Conservation (phyloP, 768 basidiomycete species). For the Leccinum rimulosum region DNA sequence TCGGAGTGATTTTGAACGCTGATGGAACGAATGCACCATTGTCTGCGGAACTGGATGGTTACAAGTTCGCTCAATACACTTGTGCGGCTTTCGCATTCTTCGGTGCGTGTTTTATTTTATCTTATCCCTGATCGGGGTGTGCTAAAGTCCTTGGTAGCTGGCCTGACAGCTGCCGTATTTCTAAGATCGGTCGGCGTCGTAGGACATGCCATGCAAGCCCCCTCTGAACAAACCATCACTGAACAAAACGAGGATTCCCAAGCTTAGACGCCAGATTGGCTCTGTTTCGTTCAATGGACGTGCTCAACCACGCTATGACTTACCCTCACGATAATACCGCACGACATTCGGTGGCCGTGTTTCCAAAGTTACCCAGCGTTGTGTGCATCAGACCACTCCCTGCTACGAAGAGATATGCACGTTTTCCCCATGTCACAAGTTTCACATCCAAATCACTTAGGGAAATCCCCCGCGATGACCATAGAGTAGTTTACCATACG, state of each 20-base stretch:
- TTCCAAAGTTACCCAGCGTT: neutral
- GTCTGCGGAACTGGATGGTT: slow-evolving; percentile 47
- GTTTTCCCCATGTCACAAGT: neutral
- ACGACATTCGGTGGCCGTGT: neutral
- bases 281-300: no score
- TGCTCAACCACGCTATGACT: no score
- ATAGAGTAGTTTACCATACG: no score
- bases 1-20: slow-evolving; percentile 33
- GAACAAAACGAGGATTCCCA: slow-evolving; percentile 2
- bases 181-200: slow-evolving; percentile 42
- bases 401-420: slow-evolving; percentile 1
- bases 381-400: slow-evolving; percentile 1
- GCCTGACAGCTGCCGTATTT: slow-evolving; percentile 36
- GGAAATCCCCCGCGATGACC: no score
- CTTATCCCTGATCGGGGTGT: neutral
- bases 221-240: slow-evolving; percentile 24
- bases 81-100: slow-evolving; percentile 58
- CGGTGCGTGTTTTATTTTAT: slow-evolving; percentile 34
- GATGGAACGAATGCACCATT: slow-evolving; percentile 30
- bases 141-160: slow-evolving; percentile 18
- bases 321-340: neutral
- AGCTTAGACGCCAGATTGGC: slow-evolving; percentile 5
- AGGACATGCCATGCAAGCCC: slow-evolving; percentile 25
- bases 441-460: neutral
- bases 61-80: slow-evolving; percentile 67